Percentiles rank a stretch among this genome's conserved stretches.
These are phyloP conservation scores for Phalaenopsis equestris DNA, from an alignment of 106 monocot species.

Conservation along the genomic window DNA sequence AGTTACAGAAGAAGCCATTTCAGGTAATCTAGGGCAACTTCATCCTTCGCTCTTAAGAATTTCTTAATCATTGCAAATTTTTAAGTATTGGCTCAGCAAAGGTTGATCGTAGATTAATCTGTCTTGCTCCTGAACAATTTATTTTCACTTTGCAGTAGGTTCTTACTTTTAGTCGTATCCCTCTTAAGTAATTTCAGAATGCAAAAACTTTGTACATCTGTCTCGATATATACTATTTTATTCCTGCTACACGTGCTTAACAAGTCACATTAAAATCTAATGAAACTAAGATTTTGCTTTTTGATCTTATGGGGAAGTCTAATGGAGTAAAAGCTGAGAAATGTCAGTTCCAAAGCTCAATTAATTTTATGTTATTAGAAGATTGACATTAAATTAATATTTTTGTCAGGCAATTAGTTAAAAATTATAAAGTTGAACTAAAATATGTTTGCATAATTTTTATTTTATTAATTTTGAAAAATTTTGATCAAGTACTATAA, in stretches of 20 bases:
- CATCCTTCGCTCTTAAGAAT: not conserved
- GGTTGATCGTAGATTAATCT: not conserved
- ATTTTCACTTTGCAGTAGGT: not conserved
- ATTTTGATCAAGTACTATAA: no score
- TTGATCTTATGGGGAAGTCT: not conserved
- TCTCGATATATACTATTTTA: not conserved
- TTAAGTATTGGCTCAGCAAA: not conserved
- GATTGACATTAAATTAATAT: no score
- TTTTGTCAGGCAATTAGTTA: no score
- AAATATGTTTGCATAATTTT: no score
- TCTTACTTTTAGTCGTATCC: not conserved
- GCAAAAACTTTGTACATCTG: not conserved
- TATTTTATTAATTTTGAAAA: no score
- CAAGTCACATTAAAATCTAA: not conserved
- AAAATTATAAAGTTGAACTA: no score
- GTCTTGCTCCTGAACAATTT: not conserved
- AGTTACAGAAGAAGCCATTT: slow-evolving; percentile 72
- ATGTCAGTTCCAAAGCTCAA: not conserved
- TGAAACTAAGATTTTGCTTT: not conserved
- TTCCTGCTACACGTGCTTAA: not conserved
- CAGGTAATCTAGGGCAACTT: slow-evolving; percentile 23
- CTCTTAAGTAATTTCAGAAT: not conserved
- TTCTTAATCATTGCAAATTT: not conserved
- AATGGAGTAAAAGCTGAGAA: not conserved
- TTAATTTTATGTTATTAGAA: not conserved